Evolutionary conservation across 2,329 filamentous ascomycete genomes (phyloP).

Genomic region (Pseudogymnoascus sp.): DNA sequence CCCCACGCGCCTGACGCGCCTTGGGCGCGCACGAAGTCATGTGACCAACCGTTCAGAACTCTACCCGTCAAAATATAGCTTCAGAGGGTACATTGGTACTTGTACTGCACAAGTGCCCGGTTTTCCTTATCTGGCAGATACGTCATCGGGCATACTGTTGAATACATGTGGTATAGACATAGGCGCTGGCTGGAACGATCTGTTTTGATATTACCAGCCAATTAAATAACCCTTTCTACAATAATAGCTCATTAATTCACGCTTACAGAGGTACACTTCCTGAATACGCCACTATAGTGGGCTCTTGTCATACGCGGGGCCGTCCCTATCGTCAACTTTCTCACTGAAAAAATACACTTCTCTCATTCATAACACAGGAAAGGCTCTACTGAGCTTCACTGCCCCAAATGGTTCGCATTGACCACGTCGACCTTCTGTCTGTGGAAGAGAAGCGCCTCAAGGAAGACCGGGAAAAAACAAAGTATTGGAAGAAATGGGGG

Average conservation of each 20-base stretch:
- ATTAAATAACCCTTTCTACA: background rate
- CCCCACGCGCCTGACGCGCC: background rate
- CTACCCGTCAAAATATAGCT: background rate
- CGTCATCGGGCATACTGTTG: background rate
- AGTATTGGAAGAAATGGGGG: conserved; percentile 99
- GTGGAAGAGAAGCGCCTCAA: conserved; percentile 85
- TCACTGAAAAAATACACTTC: background rate
- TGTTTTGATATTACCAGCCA: background rate
- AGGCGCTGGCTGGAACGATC: conserved; percentile 3
- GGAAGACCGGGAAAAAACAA: conserved; percentile 71
- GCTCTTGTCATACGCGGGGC: conserved; percentile 1
- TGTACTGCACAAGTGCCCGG: background rate
- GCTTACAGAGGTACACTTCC: background rate
- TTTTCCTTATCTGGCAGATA: conserved; percentile 7
- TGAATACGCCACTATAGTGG: background rate
- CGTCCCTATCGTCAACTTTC: background rate
- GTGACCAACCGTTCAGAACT: background rate
- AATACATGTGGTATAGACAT: background rate
- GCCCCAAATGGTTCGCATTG: conserved; percentile 71
- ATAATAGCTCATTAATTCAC: background rate
- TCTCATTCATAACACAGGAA: background rate
- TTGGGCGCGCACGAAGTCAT: background rate
- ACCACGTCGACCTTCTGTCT: conserved; percentile 77
- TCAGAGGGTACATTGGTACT: background rate
- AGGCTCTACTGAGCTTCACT: background rate